Base-by-base conservation (phyloP, 164 flowering plant genomes). In the Kalanchoe fedtschenkoi region DNA sequence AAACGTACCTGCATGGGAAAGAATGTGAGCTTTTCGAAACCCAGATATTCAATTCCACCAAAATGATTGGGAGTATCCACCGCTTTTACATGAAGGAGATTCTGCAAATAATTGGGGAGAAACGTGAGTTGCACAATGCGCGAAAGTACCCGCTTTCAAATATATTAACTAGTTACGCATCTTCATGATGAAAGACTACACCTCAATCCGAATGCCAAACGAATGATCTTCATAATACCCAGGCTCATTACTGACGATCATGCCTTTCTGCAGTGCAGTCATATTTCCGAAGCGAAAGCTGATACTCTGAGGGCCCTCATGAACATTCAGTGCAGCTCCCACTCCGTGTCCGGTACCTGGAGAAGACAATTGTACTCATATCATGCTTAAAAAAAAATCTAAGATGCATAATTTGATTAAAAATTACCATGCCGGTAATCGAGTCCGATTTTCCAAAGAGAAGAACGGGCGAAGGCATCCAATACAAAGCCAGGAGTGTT, bases 291-390 rank as follows among this genome's bases (percentile, higher is more conserved):
- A 91, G 30, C 99, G 78, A 66, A 74, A 93, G 75, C 99, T 93
- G 60, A 93, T 93, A 68, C 97, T 83, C 73, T 93, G 99, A 54
- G 99, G 99, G 53, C 97, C 99, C 73, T 93, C 99, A 69, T 93
- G 99, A 61, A 93, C 99, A 82, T 93, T 93, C 44, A 93, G 65
- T 57, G 93, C 97, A 71, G 99, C 97, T 56, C 99, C 99, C 10
- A 93, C 99, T 65, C 99, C 99, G 76, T 90, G 97, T 35, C 97
- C 97, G 65, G 98, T 93, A 38, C 98, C 98, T 92, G 66, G 53
- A 37, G 46, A 47, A 53, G 16, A 28, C 4, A 70, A 60, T 10
- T 11, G 16, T 10, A 13, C 56, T 24, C 32, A 43, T 30, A 35
- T 60, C 58, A 4, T 17, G 30, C 39, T 32, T 33, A 46, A 39